Evolutionary conservation across 1,284 basidiomycete genomes (phyloP), one percentile per base, ranked within the genome.

Genomic region (Sporisorium reilianum): DNA sequence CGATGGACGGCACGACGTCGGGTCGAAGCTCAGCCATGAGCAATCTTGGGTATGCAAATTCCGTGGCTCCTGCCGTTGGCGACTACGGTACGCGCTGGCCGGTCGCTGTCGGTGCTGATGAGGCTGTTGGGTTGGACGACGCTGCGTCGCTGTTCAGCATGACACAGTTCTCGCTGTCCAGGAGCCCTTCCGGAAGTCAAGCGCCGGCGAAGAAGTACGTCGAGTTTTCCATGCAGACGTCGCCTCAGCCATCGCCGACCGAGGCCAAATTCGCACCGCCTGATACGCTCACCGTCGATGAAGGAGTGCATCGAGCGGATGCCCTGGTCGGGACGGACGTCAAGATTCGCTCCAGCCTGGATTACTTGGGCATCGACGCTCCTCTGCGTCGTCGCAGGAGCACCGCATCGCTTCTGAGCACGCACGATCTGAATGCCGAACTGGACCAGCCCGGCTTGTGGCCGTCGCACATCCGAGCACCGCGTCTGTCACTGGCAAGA

Each of bases 161-260:
- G 34, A 38, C 30, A 1, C 41, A 25, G 1, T 59, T 22, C 20
- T 52, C 52, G 9, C 32, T 53, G 22, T 67, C 64, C 9, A 50
- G 59, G 23, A 41, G 41, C 22, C 20, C 58, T 5, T 62, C 59
- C 5, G 53, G 18, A 10, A 22, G 25, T 16, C 54, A 55, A 18
- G 8, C 52, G 23, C 25, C 46, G 45, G 25, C 46, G 5, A 79
- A 77, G 40, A 36, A 59, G 18, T 77, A 75, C 20, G 75, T 63
- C 28, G 77, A 79, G 36, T 65, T 77, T 42, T 60, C 49, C 18
- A 69, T 74, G 65, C 77, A 79, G 58, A 79, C 77, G 5, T 79
- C 77, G 18, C 75, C 78, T 80, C 92, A 59, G 87, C 95, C 62
- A 86, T 91, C 50, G 91, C 94, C 2, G 86, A 95, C 56, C 93